A percentile compares a stretch with the other conserved stretches of the same genome.
These are phyloP conservation scores for Cystobasidium onofrii DNA, from an alignment of 768 basidiomycete genomes.

Conservation along the genomic window DNA sequence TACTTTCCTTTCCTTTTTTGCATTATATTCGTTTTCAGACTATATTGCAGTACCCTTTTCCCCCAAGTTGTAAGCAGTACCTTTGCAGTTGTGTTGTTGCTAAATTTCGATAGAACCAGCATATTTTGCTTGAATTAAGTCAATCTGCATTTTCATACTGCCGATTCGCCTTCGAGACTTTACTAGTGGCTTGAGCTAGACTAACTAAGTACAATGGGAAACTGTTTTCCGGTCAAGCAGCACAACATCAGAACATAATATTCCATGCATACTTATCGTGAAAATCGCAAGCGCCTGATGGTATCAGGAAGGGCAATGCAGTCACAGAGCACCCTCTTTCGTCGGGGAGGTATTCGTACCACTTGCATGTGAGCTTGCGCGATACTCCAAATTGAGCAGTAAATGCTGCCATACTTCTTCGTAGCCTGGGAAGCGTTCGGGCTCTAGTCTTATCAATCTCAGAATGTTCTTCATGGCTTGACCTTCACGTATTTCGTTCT, in stretches of 20 bases:
- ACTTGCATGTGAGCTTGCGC: not conserved
- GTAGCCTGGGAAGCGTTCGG: constrained; percentile 43
- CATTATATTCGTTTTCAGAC: not conserved
- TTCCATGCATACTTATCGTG: not conserved
- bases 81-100: no score
- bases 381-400: constrained; percentile 39
- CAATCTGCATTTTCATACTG: no score
- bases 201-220: no score
- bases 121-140: no score
- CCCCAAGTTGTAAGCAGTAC: no score
- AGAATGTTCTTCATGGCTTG: constrained; percentile 46
- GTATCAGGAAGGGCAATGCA: not conserved
- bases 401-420: constrained; percentile 44
- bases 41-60: no score
- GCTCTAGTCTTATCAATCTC: constrained; percentile 42
- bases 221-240: no score
- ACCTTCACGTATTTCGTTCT: constrained; percentile 46
- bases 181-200: no score
- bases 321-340: not conserved
- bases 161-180: no score
- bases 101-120: no score
- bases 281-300: not conserved
- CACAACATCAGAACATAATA: not conserved
- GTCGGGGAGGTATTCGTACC: not conserved
- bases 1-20: not conserved